A percentile compares a stretch with the other conserved stretches of the same genome.
Conservation (phyloP, 345 rosid genomes). For the Sapria himalayana region DNA sequence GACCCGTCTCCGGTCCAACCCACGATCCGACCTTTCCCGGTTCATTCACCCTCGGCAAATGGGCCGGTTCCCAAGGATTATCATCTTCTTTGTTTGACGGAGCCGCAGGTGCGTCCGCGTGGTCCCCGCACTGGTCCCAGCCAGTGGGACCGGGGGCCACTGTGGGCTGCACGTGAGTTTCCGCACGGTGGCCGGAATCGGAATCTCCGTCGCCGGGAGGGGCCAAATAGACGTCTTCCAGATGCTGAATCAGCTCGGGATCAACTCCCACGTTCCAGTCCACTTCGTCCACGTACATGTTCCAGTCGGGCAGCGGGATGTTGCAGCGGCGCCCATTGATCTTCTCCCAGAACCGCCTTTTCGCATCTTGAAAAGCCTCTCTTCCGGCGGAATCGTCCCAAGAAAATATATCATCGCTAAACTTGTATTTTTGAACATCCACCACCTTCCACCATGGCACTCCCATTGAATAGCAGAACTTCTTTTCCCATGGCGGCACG, state of each 20-base stretch:
- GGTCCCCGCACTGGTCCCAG: conserved; percentile 13
- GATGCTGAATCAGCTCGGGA: conserved; percentile 34
- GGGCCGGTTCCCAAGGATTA: conserved; percentile 11
- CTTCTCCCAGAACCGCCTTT: conserved; percentile 49
- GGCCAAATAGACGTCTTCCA: conserved; percentile 33
- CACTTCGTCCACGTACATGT: conserved; percentile 33
- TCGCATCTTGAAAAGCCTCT: conserved; percentile 60
- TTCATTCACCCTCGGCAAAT: conserved; percentile 3
- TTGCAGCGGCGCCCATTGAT: conserved; percentile 28
- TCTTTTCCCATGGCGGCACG: conserved; percentile 59
- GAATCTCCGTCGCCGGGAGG: conserved; percentile 22
- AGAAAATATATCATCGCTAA: conserved; percentile 23
- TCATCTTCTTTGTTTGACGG: conserved; percentile 3
- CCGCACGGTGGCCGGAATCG: conserved; percentile 8
- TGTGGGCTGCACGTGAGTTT: conserved; percentile 8
- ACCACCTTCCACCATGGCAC: conserved; percentile 57
- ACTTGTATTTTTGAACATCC: conserved; percentile 22
- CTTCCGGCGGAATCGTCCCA: conserved; percentile 72
- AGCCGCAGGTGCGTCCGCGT: not conserved
- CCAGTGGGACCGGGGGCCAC: conserved; percentile 8
- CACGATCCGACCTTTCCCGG: conserved; percentile 8
- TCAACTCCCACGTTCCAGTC: conserved; percentile 56
- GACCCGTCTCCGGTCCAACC: too few species aligned
- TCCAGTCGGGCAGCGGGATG: conserved; percentile 42
- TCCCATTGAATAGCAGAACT: conserved; percentile 44